Base-by-base conservation (phyloP, 129 eudicot genomes). In the Tagetes erecta region DNA sequence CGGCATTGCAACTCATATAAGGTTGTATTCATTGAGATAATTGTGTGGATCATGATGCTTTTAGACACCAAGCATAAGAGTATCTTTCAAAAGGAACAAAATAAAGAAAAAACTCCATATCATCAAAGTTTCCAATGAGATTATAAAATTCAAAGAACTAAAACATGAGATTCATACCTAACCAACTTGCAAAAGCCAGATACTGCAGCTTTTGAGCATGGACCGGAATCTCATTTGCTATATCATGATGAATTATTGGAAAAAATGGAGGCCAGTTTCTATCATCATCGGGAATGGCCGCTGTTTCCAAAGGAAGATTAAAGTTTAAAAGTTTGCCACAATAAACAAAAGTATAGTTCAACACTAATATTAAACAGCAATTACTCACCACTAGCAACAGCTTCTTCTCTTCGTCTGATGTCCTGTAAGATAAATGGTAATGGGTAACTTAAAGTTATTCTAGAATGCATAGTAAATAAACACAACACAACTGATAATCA, bases 111-210 rank as follows among this genome's bases (percentile, higher is more conserved):
- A 59, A 9, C 40, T 30, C 2, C 33, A 33, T 65, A 76, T 12
- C 47, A 45, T 37, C 33, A 53, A 42, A 36, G 42, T 33, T 37
- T 45, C 81, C 52, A 33, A 59, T 34, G 14, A 36, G 12, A 59
- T 35, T 35, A 76, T 66, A 68, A 9, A 14, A 75, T 57, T 55
- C 56, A 68, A 38, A 68, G 12, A 68, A 11, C 30, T 20, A 77
- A 69, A 49, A 58, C 69, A 57, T 46, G 49, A 30, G 27, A 8
- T 46, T 37, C 89, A 71, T 85, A 94, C 98, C 98, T 91, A 94
- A 91, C 98, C 98, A 94, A 72, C 98, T 94, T 59, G 97, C 97
- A 88, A 94, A 94, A 64, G 98, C 98, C 85, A 91, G 83, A 76
- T 94, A 94, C 89, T 94, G 98, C 89, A 94, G 80, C 91, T 82